A percentile compares a stretch with the other conserved stretches of the same genome.
These are phyloP conservation scores for Mycosphaerella arachidis DNA, from an alignment of 2,329 filamentous ascomycete genomes.

Conservation along the genomic window DNA sequence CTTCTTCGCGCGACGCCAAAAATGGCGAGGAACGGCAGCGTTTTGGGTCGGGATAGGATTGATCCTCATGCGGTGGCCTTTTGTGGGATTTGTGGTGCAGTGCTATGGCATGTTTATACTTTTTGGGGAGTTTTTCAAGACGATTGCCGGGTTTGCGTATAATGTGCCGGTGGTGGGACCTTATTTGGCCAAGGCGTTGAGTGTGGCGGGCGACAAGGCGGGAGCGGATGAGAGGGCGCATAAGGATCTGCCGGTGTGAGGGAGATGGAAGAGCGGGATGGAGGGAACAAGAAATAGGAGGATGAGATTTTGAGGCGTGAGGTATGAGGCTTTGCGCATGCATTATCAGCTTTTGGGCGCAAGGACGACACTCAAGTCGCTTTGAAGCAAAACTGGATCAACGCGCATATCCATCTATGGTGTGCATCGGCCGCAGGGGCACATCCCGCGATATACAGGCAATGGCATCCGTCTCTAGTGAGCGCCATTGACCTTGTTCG, in stretches of 20 bases:
- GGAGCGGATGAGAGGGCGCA: constrained; percentile 61
- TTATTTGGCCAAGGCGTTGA: constrained; percentile 71
- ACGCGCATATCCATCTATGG: background rate
- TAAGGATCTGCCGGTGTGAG: constrained; percentile 70
- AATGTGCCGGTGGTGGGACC: constrained; percentile 82
- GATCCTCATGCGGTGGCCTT: constrained; percentile 84
- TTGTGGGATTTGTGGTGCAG: constrained; percentile 86
- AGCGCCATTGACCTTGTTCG: constrained; percentile 10
- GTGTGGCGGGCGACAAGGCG: constrained; percentile 68
- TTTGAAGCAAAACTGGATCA: background rate
- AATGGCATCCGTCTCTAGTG: constrained; percentile 7
- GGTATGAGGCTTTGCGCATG: background rate
- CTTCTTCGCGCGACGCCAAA: constrained; percentile 93
- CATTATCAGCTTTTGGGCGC: background rate
- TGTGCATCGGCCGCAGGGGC: background rate
- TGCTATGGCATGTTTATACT: constrained; percentile 87
- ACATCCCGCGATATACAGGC: background rate
- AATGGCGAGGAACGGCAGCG: constrained; percentile 74
- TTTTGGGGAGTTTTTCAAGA: constrained; percentile 94
- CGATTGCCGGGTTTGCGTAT: constrained; percentile 80
- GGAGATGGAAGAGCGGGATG: background rate
- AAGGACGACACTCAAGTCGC: background rate
- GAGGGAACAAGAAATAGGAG: background rate
- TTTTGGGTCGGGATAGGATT: constrained; percentile 79
- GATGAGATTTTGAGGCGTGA: background rate